Evolutionary conservation across 352 stramenopile genomes (phyloP), one percentile per base, ranked within the genome.

Genomic region (Peronospora destructor): DNA sequence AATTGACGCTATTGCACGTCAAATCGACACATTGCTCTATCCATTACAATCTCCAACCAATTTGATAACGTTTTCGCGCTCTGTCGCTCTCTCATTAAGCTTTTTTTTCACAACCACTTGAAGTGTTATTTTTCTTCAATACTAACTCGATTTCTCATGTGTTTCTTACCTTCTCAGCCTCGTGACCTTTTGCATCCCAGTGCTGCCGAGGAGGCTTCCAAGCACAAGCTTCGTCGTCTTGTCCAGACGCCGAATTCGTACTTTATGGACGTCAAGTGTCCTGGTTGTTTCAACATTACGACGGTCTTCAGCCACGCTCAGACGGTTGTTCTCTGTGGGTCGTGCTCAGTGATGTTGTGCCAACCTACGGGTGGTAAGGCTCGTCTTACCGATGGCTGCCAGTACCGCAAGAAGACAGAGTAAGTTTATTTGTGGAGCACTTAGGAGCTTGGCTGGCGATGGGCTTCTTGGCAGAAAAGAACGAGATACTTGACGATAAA

Each of bases 221-320:
- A 97, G 73, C 96, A 99, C 94, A 99, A 99, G 94, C 88, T 99
- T 56, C 98, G 98, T 74, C 88, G 97, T 65, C 87, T 99, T 64
- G 95, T 99, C 74, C 97, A 99, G 84, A 89, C 84, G 56, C 97
- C 97, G 46, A 99, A 99, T 89, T 97, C 86, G 64, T 98, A 97
- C 79, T 98, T 98, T 74, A 97, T 98, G 94, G 97, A 99, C 74
- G 97, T 99, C 56, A 99, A 99, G 78, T 99, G 97, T 84, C 95
- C 95, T 40, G 96, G 96, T 71, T 99, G 97, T 91, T 99, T 99
- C 83, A 98, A 98, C 85, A 99, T 99, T 77, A 99, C 96, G 39
- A 99, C 96, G 44, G 95, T 99, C 49, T 99, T 99, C 81, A 97
- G 77, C 65, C 96, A 99, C 71, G 96, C 96, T 51, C 96, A 99